A percentile compares a stretch with the other conserved stretches of the same genome.
Evolutionary conservation across 2,329 filamentous ascomycete species (phyloP).

Genomic region (Fusarium abutilonis): DNA sequence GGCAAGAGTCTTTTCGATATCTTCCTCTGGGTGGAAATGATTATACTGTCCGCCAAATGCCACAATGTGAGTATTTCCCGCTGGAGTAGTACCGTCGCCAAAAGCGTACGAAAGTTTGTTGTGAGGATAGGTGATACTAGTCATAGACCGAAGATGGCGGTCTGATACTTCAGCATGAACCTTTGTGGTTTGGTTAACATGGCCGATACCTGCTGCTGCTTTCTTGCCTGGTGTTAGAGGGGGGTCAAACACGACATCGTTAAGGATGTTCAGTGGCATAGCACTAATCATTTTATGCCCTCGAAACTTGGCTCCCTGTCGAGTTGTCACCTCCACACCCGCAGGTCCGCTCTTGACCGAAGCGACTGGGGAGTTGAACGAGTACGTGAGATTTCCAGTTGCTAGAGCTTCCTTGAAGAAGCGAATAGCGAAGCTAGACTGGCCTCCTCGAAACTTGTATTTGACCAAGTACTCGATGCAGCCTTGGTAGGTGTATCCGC

Average conservation of each 20-base stretch:
- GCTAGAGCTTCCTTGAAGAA: conserved; percentile 57
- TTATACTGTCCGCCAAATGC: conserved; percentile 55
- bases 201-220: conserved; percentile 51
- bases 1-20: conserved; percentile 49
- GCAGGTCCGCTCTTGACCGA: conserved; percentile 44
- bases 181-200: conserved; percentile 59
- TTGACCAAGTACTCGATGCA: conserved; percentile 53
- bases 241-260: conserved; percentile 53
- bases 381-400: conserved; percentile 53
- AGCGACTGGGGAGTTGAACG: conserved; percentile 53
- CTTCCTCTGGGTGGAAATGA: conserved; percentile 56
- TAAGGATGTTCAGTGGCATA: conserved; percentile 57
- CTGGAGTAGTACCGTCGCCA: conserved; percentile 56
- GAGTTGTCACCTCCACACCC: conserved; percentile 49
- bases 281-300: conserved; percentile 53
- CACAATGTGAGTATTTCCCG: conserved; percentile 60
- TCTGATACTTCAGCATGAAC: conserved; percentile 57
- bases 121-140: conserved; percentile 55
- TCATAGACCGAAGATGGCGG: conserved; percentile 55
- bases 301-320: conserved; percentile 45
- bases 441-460: conserved; percentile 56
- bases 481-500: conserved; percentile 53
- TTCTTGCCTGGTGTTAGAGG: conserved; percentile 50
- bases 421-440: conserved; percentile 56
- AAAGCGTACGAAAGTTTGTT: conserved; percentile 56